These are phyloP conservation scores for Neospora caninum DNA, from an alignment of 169 alveolate species.

Conservation along the genomic window DNA sequence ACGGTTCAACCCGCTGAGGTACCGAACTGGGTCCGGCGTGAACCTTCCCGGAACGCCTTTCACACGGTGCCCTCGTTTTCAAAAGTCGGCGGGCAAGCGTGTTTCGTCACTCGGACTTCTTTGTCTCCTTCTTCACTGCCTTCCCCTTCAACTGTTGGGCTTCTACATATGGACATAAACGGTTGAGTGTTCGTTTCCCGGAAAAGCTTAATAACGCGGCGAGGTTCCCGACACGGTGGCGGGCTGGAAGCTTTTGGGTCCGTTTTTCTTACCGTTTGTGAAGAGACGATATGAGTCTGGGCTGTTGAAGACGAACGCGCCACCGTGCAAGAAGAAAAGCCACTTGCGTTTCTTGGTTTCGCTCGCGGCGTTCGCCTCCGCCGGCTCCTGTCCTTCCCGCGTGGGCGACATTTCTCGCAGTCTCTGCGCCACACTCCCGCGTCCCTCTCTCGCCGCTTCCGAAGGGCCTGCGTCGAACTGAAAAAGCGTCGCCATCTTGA, in stretches of 20 bases:
- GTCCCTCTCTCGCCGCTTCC: not conserved
- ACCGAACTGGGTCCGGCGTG: too few relatives aligned
- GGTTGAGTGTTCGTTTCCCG: too few relatives aligned
- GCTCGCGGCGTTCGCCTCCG: not conserved
- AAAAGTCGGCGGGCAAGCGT: too few relatives aligned
- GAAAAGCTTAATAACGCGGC: too few relatives aligned
- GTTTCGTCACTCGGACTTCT: too few relatives aligned
- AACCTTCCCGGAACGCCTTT: too few relatives aligned
- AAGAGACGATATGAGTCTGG: conserved; percentile 41
- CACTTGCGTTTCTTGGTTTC: conserved; percentile 26
- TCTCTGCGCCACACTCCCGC: not conserved
- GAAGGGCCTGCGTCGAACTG: not conserved
- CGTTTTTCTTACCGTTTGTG: conserved; percentile 10
- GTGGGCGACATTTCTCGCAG: not conserved
- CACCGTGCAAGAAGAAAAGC: conserved; percentile 49
- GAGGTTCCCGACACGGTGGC: too few relatives aligned
- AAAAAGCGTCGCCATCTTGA: not conserved
- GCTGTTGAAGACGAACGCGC: conserved; percentile 16
- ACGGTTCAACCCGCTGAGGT: too few relatives aligned
- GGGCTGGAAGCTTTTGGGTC: not conserved
- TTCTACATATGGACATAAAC: too few relatives aligned
- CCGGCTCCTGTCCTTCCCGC: not conserved
- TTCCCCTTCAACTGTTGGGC: too few relatives aligned
- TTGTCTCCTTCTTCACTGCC: too few relatives aligned
- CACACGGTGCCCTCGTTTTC: too few relatives aligned